Conservation (phyloP, 192 early-diverging fungal genomes). For the Dimargaris cristalligena region DNA sequence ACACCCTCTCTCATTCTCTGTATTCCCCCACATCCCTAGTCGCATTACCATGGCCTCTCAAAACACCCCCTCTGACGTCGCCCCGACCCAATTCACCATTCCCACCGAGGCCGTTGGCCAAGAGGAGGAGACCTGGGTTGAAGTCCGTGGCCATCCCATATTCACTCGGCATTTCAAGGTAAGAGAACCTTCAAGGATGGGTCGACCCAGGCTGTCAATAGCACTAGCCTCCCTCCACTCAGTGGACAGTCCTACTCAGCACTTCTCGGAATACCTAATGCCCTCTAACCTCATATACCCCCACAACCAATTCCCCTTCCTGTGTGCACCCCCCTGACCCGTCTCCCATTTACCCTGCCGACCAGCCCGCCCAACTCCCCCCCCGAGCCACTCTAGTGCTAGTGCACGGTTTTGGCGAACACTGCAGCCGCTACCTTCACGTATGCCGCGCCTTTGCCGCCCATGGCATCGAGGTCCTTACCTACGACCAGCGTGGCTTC, state of each 20-base stretch:
- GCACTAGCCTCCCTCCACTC: not conserved
- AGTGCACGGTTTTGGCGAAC: conserved; percentile 47
- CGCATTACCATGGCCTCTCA: too few relatives aligned
- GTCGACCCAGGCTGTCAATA: not conserved
- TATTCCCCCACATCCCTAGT: too few relatives aligned
- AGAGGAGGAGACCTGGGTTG: not conserved
- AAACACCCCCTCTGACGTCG: too few relatives aligned
- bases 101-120: conserved; percentile 12
- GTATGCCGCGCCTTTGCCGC: conserved; percentile 28
- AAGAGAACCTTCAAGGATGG: not conserved
- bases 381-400: conserved; percentile 28
- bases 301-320: conserved; percentile 16
- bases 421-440: conserved; percentile 35
- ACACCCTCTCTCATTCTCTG: too few relatives aligned
- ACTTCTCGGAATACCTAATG: not conserved
- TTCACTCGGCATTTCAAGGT: not conserved
- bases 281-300: not conserved
- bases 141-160: not conserved
- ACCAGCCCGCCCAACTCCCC: conserved; percentile 14
- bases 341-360: not conserved
- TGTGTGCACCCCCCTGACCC: conserved; percentile 15
- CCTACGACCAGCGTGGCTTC: conserved; percentile 45
- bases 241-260: not conserved
- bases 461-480: conserved; percentile 29
- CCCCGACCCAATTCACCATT: conserved; percentile 19